Evolutionary conservation across 306 rosid genomes (phyloP).

Genomic region (Fragaria ananassa): DNA sequence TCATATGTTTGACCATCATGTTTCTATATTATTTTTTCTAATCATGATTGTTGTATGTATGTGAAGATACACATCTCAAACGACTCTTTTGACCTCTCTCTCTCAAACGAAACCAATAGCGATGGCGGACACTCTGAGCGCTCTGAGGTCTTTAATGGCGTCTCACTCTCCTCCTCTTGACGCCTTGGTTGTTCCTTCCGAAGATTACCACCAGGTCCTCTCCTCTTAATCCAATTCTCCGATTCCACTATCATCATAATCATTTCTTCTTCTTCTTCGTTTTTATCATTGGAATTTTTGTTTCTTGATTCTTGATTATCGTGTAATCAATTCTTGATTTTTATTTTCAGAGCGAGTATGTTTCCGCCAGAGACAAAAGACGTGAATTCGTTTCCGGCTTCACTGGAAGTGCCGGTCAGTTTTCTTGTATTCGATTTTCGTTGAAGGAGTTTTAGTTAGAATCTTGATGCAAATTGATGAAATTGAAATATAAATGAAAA

Average conservation of each 20-base stretch:
- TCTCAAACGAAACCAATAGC: background rate
- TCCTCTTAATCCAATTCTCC: background rate
- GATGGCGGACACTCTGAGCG: slow-evolving; percentile 69
- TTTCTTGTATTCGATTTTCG: background rate
- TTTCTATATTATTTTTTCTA: too few relatives aligned
- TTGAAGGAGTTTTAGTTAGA: background rate
- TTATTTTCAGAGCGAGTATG: slow-evolving; percentile 88
- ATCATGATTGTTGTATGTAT: too few relatives aligned
- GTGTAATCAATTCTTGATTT: background rate
- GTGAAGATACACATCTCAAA: too few relatives aligned
- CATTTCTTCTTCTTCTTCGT: background rate
- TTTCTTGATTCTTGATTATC: background rate
- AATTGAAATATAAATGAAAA: background rate
- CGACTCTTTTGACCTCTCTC: too few relatives aligned
- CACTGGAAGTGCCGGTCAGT: slow-evolving; percentile 93
- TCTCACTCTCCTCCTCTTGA: slow-evolving; percentile 83
- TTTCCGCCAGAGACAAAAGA: slow-evolving; percentile 79
- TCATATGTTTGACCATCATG: too few relatives aligned
- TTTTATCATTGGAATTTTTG: background rate
- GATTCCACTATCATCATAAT: background rate
- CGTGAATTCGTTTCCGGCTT: slow-evolving; percentile 92
- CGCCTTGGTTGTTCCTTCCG: slow-evolving; percentile 89
- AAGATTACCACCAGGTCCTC: slow-evolving; percentile 91
- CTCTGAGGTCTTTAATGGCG: slow-evolving; percentile 74
- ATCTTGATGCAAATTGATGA: background rate